Percentiles rank a stretch among this genome's conserved stretches.
These are phyloP conservation scores for Saposhnikovia divaricata DNA, from an alignment of 129 eudicot genomes.

Conservation along the genomic window DNA sequence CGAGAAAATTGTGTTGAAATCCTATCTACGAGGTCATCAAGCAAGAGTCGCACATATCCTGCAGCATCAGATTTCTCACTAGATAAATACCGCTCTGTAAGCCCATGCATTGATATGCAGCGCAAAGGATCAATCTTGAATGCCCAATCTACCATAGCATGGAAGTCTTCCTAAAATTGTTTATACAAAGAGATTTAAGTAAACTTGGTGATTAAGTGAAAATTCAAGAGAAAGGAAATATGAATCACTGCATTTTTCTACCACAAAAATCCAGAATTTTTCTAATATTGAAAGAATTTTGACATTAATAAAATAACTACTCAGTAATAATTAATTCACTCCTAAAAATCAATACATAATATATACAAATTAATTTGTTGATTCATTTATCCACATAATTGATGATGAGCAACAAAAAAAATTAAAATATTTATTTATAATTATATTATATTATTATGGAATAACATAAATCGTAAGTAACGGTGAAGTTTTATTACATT, in stretches of 20 bases:
- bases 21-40: conserved; percentile 75
- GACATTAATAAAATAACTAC: not conserved
- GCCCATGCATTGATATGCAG: conserved; percentile 95
- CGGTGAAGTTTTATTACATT: too few relatives aligned
- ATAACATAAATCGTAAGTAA: too few relatives aligned
- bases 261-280: not conserved
- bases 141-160: conserved; percentile 92
- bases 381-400: not conserved
- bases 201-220: not conserved
- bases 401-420: not conserved
- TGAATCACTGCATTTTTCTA: too few relatives aligned
- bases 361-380: not conserved
- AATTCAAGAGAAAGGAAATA: not conserved
- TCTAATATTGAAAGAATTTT: not conserved
- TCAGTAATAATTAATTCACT: not conserved
- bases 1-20: conserved; percentile 70
- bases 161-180: conserved; percentile 76
- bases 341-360: not conserved
- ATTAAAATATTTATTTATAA: too few relatives aligned
- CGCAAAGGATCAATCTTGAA: conserved; percentile 86
- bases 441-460: too few relatives aligned
- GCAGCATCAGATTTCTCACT: conserved; percentile 92
- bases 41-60: conserved; percentile 81
- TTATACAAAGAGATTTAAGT: not conserved
- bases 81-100: conserved; percentile 75